Base-by-base conservation (phyloP, 306 rosid genomes). In the Lagenaria siceraria region DNA sequence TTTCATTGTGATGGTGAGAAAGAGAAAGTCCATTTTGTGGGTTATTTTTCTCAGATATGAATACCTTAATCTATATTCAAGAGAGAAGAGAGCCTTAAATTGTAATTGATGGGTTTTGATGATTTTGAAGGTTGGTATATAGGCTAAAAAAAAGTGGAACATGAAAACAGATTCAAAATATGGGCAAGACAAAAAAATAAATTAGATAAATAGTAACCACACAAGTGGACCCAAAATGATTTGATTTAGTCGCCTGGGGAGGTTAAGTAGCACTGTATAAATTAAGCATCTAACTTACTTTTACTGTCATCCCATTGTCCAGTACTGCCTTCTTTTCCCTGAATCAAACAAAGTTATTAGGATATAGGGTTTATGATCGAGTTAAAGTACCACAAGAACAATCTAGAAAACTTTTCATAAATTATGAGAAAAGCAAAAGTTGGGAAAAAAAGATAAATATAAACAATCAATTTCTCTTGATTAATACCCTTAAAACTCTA, bases 281-380 rank as follows among this genome's bases (percentile, higher is more conserved):
- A 79, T 55, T 11, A 59, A 36, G 21, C 33, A 78, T 52, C 46
- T 31, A 82, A 82, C 97, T 89, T 87, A 92, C 98, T 86, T 94
- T 96, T 61, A 94, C 51, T 21, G 83, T 81, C 78, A 85, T 75
- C 85, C 96, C 98, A 59, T 87, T 90, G 81, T 89, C 85, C 87
- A 92, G 87, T 63, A 85, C 82, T 2, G 86, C 97, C 80, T 87
- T 87, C 80, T 87, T 92, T 58, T 90, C 90, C 95, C 97, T 92
- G 83, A 72, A 84, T 77, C 31, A 43, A 75, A 81, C 4, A 77
- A 27, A 42, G 75, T 51, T 59, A 79, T 12, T 54, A 80, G 76
- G 69, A 59, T 22, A 31, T 43, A 75, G 43, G 77, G 40, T 46
- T 42, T 42, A 24, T 46, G 38, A 21, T 22, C 17, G n/a, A 46